These are phyloP conservation scores for Trichoderma harzianum DNA, from an alignment of 2,329 filamentous ascomycete species.

Conservation along the genomic window DNA sequence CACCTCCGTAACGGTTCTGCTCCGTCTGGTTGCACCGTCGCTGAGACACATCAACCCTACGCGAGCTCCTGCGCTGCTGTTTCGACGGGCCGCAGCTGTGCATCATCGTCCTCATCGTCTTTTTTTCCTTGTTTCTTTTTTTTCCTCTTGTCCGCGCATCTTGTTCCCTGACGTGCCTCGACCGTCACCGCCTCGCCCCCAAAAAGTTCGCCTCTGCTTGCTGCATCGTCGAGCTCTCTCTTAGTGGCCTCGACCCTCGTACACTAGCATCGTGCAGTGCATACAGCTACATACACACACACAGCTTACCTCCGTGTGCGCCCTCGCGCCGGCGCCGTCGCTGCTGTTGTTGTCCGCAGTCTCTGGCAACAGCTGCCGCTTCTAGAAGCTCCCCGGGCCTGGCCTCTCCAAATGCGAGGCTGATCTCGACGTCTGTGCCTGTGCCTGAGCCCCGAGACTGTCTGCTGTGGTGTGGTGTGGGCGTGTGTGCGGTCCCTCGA, in stretches of 20 bases:
- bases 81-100: background rate
- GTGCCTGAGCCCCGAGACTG: background rate
- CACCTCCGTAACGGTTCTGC: constrained; percentile 13
- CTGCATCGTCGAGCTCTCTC: constrained; percentile 3
- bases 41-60: constrained; percentile 2
- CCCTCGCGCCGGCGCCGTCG: constrained; percentile 7
- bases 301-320: constrained; percentile 2
- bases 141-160: background rate
- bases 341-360: background rate
- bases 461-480: background rate
- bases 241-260: background rate
- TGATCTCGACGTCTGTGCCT: constrained; percentile 11
- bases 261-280: background rate
- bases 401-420: constrained; percentile 7
- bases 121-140: background rate
- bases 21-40: constrained; percentile 7
- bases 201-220: background rate
- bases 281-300: constrained; percentile 1
- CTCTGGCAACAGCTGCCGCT: constrained; percentile 11
- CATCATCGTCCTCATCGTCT: background rate
- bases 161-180: background rate
- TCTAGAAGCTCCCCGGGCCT: constrained; percentile 10
- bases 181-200: background rate
- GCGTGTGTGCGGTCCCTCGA: constrained; percentile 3
- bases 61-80: background rate